Base-by-base conservation (phyloP, 331 rosid species). In the Acacia pycnantha region DNA sequence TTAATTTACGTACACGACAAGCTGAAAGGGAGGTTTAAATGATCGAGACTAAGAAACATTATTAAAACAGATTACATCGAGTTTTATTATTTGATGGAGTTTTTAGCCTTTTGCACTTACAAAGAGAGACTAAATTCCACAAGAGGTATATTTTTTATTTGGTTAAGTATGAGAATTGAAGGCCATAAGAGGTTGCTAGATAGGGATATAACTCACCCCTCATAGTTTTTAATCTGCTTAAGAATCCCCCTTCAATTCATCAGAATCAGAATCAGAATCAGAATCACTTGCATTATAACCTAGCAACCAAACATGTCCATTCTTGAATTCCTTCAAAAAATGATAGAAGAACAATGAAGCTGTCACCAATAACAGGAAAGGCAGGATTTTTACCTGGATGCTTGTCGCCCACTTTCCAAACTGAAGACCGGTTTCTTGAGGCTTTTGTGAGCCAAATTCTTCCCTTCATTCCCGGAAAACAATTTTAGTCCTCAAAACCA, bases 181-280 rank as follows among this genome's bases (percentile, higher is more conserved):
- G 78, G 62, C 41, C 75, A 70, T 33, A 64, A 74, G 74, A 61
- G 37, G 10, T 44, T 71, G 47, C 73, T 21, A 40, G 50, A 71
- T 18, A 24, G 79, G 43, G 27, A 79, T 29, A 71, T 58, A 82
- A 76, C 89, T 86, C 82, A 88, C 88, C 81, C 59, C 61, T 59
- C 56, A 69, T 15, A 70, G 4, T 26, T 81, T 11, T 33, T 27
- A 48, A 73, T 73, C 19, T 53, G 70, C 84, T 87, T 82, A 90
- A 73, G 92, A 88, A 70, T 89, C 91, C 26, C 73, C 92, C 87
- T 87, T 88, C 82, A 85, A 41, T 73, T 94, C 97, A 70, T 94
- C 98, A 1, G 98, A 92, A 88, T 94, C 98, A 1, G 98, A 92
- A 88, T 94, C 98, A 53, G 97, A 94, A 87, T 92, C 98, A 14